Evolutionary conservation across 768 basidiomycete genomes (phyloP).

Genomic region (Hirschioporus abietinus): DNA sequence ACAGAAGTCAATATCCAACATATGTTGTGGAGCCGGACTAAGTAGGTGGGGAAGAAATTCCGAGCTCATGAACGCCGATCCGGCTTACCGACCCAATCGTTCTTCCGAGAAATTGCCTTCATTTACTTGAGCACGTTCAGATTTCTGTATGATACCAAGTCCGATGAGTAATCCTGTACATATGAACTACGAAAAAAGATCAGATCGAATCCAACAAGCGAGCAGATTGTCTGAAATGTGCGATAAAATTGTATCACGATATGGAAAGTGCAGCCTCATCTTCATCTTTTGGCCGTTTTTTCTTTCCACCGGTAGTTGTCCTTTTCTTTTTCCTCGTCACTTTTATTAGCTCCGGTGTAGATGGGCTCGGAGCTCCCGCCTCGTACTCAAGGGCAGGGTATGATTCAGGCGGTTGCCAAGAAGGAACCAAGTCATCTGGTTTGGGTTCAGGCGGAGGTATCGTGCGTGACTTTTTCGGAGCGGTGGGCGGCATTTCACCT

Average conservation of each 20-base stretch:
- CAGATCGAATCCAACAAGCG: constrained; percentile 11
- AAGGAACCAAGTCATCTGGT: not conserved
- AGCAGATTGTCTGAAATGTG: constrained; percentile 3
- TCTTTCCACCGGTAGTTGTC: constrained; percentile 46
- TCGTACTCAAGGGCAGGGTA: constrained; percentile 56
- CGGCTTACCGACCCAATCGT: not conserved
- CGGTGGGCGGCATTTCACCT: constrained; percentile 73
- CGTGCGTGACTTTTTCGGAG: constrained; percentile 30
- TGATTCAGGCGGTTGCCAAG: constrained; percentile 24
- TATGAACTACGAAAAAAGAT: not conserved
- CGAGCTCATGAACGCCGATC: not conserved
- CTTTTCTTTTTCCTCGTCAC: constrained; percentile 68
- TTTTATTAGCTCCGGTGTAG: constrained; percentile 66
- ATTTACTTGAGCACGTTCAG: not conserved
- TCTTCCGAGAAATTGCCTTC: not conserved
- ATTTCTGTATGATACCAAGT: not conserved
- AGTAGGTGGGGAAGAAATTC: not conserved
- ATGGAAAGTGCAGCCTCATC: not conserved
- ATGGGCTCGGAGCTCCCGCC: constrained; percentile 42
- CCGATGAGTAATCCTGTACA: not conserved
- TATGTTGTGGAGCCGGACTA: not conserved
- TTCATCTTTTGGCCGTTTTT: constrained; percentile 50
- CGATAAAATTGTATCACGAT: constrained; percentile 5
- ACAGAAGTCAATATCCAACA: not conserved
- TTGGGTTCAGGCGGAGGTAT: not conserved